Conservation (phyloP, 2,329 filamentous ascomycete species). For the Monosporascus sp. region DNA sequence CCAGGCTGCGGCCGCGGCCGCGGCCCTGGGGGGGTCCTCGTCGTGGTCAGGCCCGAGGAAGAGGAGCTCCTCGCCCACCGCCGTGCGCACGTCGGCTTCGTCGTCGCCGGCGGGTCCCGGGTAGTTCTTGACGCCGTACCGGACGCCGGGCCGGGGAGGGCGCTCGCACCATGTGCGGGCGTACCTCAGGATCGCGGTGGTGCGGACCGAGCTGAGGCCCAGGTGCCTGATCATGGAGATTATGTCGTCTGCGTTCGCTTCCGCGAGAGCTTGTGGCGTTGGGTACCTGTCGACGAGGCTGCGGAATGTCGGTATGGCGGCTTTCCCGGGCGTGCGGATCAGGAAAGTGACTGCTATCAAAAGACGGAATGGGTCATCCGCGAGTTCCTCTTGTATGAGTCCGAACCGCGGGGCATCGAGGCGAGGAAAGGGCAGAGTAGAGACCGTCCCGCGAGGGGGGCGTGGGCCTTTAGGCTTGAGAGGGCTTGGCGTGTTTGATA, state of each 20-base stretch:
- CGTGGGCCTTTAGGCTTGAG: slow-evolving; percentile 23
- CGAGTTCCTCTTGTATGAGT: slow-evolving; percentile 77
- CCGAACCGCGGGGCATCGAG: slow-evolving; percentile 63
- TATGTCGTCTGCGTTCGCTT: slow-evolving; percentile 51
- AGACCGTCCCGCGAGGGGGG: slow-evolving; percentile 41
- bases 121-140: slow-evolving; percentile 50
- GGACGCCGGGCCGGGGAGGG: slow-evolving; percentile 54
- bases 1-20: slow-evolving; percentile 46
- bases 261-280: slow-evolving; percentile 56
- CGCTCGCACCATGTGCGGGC: slow-evolving; percentile 62
- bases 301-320: slow-evolving; percentile 72
- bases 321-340: slow-evolving; percentile 69
- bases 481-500: slow-evolving; percentile 1
- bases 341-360: slow-evolving; percentile 80
- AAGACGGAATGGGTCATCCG: slow-evolving; percentile 70
- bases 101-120: slow-evolving; percentile 16
- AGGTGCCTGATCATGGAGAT: slow-evolving; percentile 60
- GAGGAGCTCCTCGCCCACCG: neutral
- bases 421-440: slow-evolving; percentile 61
- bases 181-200: slow-evolving; percentile 62
- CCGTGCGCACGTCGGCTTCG: slow-evolving; percentile 23
- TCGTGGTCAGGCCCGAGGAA: neutral
- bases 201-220: slow-evolving; percentile 65
- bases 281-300: slow-evolving; percentile 63
- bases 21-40: no score